phyloP scores from a whole-genome alignment of 129 eudicot species.

The Flaveria sonorensis region DNA sequence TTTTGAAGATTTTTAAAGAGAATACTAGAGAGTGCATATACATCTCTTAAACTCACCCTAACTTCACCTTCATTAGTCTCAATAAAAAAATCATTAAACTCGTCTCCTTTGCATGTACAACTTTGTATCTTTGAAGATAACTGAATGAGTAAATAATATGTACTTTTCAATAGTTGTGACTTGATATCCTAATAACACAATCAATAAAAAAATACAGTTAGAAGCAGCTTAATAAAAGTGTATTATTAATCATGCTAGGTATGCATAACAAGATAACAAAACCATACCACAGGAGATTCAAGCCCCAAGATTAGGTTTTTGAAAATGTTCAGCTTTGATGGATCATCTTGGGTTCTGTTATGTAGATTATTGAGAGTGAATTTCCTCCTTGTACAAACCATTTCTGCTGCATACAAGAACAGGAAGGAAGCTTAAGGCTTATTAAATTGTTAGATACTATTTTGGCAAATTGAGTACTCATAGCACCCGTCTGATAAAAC shows the following conservation, averaged over 20 bases:
- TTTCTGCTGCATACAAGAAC: constrained; percentile 24
- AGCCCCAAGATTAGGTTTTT: constrained; percentile 29
- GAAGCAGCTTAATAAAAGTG: constrained; percentile 12
- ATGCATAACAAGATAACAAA: neutral
- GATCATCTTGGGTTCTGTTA: constrained; percentile 8
- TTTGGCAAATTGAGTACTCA: constrained; percentile 6
- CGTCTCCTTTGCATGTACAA: constrained; percentile 35
- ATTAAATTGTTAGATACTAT: neutral
- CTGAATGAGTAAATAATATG: constrained; percentile 50
- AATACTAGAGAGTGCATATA: constrained; percentile 48
- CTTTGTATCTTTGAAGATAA: constrained; percentile 40
- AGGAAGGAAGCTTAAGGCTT: neutral
- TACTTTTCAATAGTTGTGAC: constrained; percentile 45
- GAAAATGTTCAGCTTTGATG: constrained; percentile 19
- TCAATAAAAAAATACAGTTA: neutral
- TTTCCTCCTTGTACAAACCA: constrained; percentile 27
- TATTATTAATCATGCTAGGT: neutral
- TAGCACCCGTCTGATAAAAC: neutral
- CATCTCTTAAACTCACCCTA: constrained; percentile 41
- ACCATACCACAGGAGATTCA: constrained; percentile 31
- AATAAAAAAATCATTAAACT: constrained; percentile 25
- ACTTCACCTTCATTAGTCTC: constrained; percentile 43
- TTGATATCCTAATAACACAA: constrained; percentile 53
- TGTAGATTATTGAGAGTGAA: constrained; percentile 8
- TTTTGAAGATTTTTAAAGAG: constrained; percentile 51